These are phyloP conservation scores for Salvia hispanica DNA, from an alignment of 257 asterid genomes.

Conservation along the genomic window DNA sequence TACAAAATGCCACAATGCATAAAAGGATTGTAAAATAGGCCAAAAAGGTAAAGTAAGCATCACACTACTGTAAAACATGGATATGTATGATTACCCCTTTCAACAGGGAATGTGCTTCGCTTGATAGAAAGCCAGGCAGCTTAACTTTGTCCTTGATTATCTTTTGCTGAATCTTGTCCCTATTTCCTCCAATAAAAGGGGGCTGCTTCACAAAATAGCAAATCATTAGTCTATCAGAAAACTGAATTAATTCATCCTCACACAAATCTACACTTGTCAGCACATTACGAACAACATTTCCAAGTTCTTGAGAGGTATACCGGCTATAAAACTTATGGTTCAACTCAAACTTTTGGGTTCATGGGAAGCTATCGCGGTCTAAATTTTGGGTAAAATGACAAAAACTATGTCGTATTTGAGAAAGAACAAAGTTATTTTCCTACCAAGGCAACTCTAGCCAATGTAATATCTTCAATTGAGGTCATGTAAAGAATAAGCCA, in stretches of 20 bases:
- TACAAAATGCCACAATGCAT: background rate
- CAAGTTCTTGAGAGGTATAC: background rate
- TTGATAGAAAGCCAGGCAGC: conserved; percentile 45
- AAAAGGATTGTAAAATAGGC: background rate
- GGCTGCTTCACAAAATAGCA: conserved; percentile 38
- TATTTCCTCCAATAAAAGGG: conserved; percentile 63
- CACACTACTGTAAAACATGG: conserved; percentile 2
- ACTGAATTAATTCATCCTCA: background rate
- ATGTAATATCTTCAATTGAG: background rate
- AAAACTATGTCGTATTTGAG: background rate
- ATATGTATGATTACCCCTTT: conserved; percentile 52
- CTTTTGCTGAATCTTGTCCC: conserved; percentile 59
- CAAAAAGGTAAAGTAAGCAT: background rate
- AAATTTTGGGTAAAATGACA: background rate
- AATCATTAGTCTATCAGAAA: background rate
- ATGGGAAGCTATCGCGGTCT: background rate
- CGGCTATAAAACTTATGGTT: background rate
- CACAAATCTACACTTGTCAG: background rate
- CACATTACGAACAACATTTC: background rate
- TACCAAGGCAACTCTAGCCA: conserved; percentile 11
- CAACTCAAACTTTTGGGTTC: conserved; percentile 1
- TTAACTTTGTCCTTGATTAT: conserved; percentile 57
- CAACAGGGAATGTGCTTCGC: conserved; percentile 55
- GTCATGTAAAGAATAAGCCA: conserved; percentile 7
- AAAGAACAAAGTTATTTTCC: background rate